Evolutionary conservation across 306 rosid genomes (phyloP).

Genomic region (Lagenaria siceraria): DNA sequence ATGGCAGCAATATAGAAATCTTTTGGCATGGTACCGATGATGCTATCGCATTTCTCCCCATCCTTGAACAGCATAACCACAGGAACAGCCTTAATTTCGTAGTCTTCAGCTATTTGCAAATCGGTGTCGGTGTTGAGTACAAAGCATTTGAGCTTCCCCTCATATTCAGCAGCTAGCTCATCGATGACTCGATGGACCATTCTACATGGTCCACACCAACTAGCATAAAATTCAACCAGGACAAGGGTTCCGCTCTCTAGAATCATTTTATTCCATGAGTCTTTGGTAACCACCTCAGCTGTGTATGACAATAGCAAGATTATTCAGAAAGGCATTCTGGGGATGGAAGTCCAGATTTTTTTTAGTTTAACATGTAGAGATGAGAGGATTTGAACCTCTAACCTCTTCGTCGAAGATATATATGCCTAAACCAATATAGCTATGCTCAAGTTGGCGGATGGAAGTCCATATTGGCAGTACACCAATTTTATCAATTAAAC

Average conservation of each 20-base stretch:
- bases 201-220: conserved; percentile 95
- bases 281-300: conserved; percentile 52
- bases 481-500: no score
- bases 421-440: no score
- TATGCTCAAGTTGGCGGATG: no score
- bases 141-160: conserved; percentile 66
- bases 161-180: conserved; percentile 57
- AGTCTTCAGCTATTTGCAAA: conserved; percentile 49
- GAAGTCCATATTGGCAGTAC: background rate
- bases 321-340: conserved; percentile 12
- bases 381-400: no score
- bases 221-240: conserved; percentile 76
- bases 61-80: conserved; percentile 76
- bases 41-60: conserved; percentile 64
- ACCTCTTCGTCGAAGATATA: no score
- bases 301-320: conserved; percentile 11
- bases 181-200: conserved; percentile 82
- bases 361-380: no score
- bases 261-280: conserved; percentile 53
- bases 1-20: conserved; percentile 79
- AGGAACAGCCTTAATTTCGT: conserved; percentile 86
- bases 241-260: conserved; percentile 62
- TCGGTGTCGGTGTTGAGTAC: conserved; percentile 65
- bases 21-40: conserved; percentile 93
- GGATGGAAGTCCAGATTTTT: background rate